Base-by-base conservation (phyloP, 2,329 filamentous ascomycete species). In the Dryadomyces quercus-mongolicae region DNA sequence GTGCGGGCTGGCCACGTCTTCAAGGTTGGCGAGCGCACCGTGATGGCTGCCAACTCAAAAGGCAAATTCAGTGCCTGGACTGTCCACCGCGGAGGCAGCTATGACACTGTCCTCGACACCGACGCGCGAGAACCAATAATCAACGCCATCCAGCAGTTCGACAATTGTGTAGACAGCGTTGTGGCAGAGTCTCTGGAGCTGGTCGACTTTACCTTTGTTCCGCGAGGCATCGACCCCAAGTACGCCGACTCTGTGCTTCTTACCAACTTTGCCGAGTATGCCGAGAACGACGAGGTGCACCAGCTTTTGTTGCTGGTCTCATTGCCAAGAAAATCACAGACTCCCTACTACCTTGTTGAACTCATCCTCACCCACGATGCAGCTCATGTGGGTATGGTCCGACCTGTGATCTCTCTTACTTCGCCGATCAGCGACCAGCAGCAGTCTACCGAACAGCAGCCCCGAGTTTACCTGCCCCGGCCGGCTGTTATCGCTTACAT, bases 1-100 rank as follows among this genome's bases (percentile, higher is more conserved):
- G 84, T 95, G 42, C 82, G 84, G 60, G 83, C 89, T 25, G 87
- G 88, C 46, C 76, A 80, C 52, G 83, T 85, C 10, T 75, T 77
- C 42, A 81, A 83, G 55, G 82, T 89, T 59, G 91, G 90, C 22
- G 90, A 96, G 68, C 84, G 91, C 64, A 88, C 91, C 61, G 77
- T 95, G 38, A 79, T 95, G 49, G 82, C 91, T 42, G 82, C 85
- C 15, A 93, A 90, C 1, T 78, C 82, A 53, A 85, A 85, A 61
- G 92, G 87, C 31, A 79, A 84, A 55, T 71, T 98, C 25, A 85
- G 94, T 62, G 78, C 85, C 8, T 98, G 93, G 93, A 87, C 86
- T 64, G 77, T 96, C 46, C 89, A 92, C 63, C 88, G 92, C 67
- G 88, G 87, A 57, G 91, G 91, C 38, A 88, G 91, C 60, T 84